A percentile compares a stretch with the other conserved stretches of the same genome.
Conservation (phyloP, 257 asterid genomes). For the Prunella vulgaris region DNA sequence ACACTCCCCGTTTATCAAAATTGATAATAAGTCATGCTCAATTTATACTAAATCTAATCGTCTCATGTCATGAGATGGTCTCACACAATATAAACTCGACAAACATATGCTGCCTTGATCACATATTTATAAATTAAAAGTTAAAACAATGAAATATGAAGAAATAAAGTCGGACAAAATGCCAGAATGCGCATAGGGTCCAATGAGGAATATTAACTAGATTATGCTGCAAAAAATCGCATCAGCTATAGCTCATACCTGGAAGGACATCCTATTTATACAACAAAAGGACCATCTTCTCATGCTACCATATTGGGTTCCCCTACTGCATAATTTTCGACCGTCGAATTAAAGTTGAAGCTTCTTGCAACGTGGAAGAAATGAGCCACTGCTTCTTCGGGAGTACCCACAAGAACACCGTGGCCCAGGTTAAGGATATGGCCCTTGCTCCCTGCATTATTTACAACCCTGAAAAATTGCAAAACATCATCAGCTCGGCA, state of each 20-base stretch:
- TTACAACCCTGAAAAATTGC: constrained; percentile 61
- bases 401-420: constrained; percentile 95
- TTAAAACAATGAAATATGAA: background rate
- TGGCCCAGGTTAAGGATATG: constrained; percentile 95
- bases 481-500: constrained; percentile 7
- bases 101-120: background rate
- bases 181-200: background rate
- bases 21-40: no score
- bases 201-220: background rate
- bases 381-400: constrained; percentile 91
- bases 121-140: background rate
- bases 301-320: constrained; percentile 44
- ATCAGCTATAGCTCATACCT: constrained; percentile 21
- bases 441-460: constrained; percentile 68
- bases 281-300: constrained; percentile 26
- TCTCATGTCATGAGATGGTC: no score
- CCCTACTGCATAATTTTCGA: constrained; percentile 24
- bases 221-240: constrained; percentile 20
- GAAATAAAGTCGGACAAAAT: background rate
- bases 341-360: constrained; percentile 39
- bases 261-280: constrained; percentile 16
- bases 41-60: no score
- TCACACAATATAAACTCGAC: background rate
- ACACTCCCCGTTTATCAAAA: no score
- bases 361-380: constrained; percentile 76